Percentiles rank a stretch among this genome's conserved stretches.
Conservation (phyloP, 139 green algal species). For the Nannochloris sp. region DNA sequence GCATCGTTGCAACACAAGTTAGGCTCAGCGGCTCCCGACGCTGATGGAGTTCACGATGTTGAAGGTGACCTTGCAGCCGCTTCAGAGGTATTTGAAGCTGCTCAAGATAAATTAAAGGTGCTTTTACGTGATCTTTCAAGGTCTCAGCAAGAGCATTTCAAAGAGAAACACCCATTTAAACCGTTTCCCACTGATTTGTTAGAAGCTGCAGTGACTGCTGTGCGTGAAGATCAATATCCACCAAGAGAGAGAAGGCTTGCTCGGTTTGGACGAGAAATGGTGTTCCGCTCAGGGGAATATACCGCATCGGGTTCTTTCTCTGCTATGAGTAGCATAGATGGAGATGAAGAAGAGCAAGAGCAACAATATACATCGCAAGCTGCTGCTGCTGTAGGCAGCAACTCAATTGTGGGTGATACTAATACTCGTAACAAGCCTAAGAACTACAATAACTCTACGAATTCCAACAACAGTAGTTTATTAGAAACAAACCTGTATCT, state of each 20-base stretch:
- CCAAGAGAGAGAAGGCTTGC: slow-evolving; percentile 9
- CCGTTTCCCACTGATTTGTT: slow-evolving; percentile 37
- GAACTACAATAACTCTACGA: no score
- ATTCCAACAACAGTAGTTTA: no score
- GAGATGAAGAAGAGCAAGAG: background rate
- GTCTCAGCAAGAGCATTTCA: slow-evolving; percentile 11
- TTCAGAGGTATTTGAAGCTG: slow-evolving; percentile 1
- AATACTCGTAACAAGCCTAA: no score
- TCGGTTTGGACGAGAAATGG: slow-evolving; percentile 27
- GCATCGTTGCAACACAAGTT: slow-evolving; percentile 1
- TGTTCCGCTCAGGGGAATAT: slow-evolving; percentile 1
- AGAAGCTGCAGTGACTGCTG: slow-evolving; percentile 31
- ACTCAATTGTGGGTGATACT: no score
- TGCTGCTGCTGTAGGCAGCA: background rate
- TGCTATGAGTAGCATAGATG: no score
- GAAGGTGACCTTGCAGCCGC: slow-evolving; percentile 1
- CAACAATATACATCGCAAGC: background rate
- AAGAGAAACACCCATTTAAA: slow-evolving; percentile 28
- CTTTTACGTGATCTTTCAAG: slow-evolving; percentile 6
- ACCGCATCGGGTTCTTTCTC: background rate
- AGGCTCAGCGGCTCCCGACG: background rate
- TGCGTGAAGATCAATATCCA: slow-evolving; percentile 16
- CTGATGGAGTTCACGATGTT: background rate
- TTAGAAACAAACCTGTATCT: no score
- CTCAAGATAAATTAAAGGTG: background rate